phyloP scores from a whole-genome alignment of 2,329 filamentous ascomycete species.

The Hypoxylon sp. region DNA sequence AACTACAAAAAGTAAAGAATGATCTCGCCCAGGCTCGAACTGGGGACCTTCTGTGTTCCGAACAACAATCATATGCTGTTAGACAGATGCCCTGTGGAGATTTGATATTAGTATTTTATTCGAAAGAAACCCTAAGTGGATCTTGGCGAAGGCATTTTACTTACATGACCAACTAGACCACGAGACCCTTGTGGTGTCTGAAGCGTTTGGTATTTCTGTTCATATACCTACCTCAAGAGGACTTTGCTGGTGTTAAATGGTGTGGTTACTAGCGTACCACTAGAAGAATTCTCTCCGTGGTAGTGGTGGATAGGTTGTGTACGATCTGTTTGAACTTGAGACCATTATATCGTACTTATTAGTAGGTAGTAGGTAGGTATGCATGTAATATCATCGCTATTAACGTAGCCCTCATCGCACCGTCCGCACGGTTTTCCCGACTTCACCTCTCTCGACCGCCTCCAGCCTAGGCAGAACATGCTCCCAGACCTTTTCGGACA shows the following conservation, averaged over 20 bases:
- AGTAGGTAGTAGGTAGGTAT: no score
- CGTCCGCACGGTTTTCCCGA: slow-evolving; percentile 56
- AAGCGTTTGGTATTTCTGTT: no score
- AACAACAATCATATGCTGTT: slow-evolving; percentile 4
- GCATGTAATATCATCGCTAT: background rate
- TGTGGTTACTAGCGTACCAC: no score
- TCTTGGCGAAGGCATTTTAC: slow-evolving; percentile 1
- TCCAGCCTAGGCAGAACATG: slow-evolving; percentile 58
- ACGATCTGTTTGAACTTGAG: no score
- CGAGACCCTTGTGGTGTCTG: no score
- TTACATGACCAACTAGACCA: slow-evolving; percentile 15
- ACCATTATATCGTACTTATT: no score
- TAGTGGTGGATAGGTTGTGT: no score
- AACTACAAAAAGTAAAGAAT: background rate
- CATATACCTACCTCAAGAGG: no score
- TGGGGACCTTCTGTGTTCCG: slow-evolving; percentile 14
- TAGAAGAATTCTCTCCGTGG: no score
- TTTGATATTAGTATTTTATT: slow-evolving; percentile 5
- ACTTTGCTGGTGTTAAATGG: no score
- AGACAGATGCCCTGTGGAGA: slow-evolving; percentile 13
- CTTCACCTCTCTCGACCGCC: slow-evolving; percentile 59
- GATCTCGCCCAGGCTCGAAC: slow-evolving; percentile 19
- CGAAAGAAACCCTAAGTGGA: no score
- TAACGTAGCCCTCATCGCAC: slow-evolving; percentile 53
- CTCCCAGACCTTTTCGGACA: slow-evolving; percentile 64